These are phyloP conservation scores for Entelexis sorbosivorans DNA, from an alignment of 1,139 yeast genomes.

Conservation along the genomic window DNA sequence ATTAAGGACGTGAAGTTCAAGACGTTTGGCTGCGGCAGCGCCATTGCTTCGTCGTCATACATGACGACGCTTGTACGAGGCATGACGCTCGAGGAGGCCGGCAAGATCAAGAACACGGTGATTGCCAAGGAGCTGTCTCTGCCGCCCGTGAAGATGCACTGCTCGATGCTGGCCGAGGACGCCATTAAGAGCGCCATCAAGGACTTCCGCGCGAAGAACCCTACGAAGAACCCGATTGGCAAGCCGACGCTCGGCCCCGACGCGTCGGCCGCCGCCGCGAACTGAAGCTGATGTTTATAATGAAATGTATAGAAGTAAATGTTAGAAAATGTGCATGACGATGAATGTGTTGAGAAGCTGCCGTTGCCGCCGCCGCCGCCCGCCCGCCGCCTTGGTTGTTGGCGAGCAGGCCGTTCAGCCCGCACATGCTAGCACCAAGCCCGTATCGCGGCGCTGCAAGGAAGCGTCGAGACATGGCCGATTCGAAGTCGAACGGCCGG, in stretches of 20 bases:
- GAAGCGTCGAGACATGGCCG: not conserved
- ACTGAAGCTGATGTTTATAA: not conserved
- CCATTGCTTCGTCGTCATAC: constrained; percentile 90
- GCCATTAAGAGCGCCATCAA: constrained; percentile 95
- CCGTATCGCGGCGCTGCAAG: not conserved
- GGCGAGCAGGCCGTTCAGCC: too few relatives aligned
- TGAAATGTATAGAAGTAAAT: not conserved
- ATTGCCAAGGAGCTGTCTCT: constrained; percentile 44
- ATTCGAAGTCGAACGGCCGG: not conserved
- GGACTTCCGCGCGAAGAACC: constrained; percentile 71
- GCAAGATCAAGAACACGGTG: constrained; percentile 34
- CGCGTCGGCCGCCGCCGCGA: constrained; percentile 19
- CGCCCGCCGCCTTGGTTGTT: too few relatives aligned
- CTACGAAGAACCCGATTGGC: constrained; percentile 23
- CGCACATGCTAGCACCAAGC: not conserved
- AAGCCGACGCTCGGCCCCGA: constrained; percentile 33
- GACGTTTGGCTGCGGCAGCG: constrained; percentile 97
- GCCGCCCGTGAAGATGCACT: constrained; percentile 95
- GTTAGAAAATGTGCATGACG: not conserved
- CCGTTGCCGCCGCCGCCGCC: too few relatives aligned
- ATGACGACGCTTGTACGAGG: constrained; percentile 95
- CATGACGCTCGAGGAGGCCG: constrained; percentile 87
- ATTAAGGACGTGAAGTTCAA: constrained; percentile 93
- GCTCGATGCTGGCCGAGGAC: constrained; percentile 97
- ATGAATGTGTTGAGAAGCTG: too few relatives aligned